A percentile compares a stretch with the other conserved stretches of the same genome.
Evolutionary conservation across 163 green algal species (phyloP).

Genomic region (Scenedesmus sp.): DNA sequence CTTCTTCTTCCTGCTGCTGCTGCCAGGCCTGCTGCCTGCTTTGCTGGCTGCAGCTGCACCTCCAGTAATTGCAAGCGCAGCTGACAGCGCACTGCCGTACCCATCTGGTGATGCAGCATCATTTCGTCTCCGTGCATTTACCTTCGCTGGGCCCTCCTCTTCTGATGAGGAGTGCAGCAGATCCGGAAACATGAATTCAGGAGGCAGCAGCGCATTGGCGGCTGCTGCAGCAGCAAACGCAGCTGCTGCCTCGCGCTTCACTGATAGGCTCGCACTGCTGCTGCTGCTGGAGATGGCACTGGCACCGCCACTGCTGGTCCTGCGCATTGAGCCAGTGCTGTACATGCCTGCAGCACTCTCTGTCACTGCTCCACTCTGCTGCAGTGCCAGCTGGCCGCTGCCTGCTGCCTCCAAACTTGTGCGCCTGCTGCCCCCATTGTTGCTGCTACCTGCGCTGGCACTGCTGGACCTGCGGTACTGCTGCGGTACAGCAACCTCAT

Average conservation of each 20-base stretch:
- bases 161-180: conserved; percentile 21
- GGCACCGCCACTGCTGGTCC: conserved; percentile 3
- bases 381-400: not conserved
- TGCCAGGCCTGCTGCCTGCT: not conserved
- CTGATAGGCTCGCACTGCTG: not conserved
- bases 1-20: not conserved
- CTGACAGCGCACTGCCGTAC: not conserved
- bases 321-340: not conserved
- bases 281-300: not conserved
- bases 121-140: not conserved
- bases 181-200: not conserved
- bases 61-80: not conserved
- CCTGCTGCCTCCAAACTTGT: not conserved
- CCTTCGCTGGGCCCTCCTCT: not conserved
- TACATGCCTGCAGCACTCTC: not conserved
- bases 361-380: not conserved
- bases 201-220: conserved; percentile 22
- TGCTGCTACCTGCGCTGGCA: not conserved
- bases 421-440: not conserved
- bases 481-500: conserved; percentile 8
- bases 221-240: conserved; percentile 40
- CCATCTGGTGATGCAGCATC: not conserved
- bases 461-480: not conserved
- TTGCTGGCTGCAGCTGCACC: not conserved
- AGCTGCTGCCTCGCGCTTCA: conserved; percentile 25